Evolutionary conservation across 2,329 filamentous ascomycete genomes (phyloP).

Genomic region (Blumeria hordei): DNA sequence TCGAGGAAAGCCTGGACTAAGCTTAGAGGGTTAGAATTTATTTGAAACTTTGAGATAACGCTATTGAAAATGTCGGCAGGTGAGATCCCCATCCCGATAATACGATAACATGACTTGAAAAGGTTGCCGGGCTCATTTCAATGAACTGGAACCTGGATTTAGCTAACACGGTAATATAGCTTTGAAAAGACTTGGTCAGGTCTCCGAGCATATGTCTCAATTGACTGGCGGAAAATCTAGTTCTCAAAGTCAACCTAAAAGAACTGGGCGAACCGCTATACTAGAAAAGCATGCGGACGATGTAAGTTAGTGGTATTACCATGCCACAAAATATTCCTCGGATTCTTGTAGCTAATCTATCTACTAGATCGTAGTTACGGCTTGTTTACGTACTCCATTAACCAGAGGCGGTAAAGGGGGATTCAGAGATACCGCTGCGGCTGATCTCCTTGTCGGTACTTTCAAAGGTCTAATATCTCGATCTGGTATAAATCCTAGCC

Average conservation of each 20-base stretch:
- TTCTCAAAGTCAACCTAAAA: background rate
- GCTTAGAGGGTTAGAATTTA: too few relatives aligned
- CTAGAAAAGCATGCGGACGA: conserved; percentile 44
- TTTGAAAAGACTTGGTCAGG: conserved; percentile 20
- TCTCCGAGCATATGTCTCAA: conserved; percentile 27
- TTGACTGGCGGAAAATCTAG: conserved; percentile 21
- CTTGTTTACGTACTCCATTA: conserved; percentile 72
- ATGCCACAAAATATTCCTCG: background rate
- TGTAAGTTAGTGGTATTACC: conserved; percentile 19
- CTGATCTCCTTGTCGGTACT: conserved; percentile 65
- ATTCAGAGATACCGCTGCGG: conserved; percentile 81
- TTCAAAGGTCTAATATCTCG: conserved; percentile 62
- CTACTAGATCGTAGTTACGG: conserved; percentile 60
- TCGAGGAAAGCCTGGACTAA: too few relatives aligned
- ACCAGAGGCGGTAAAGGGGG: conserved; percentile 82
- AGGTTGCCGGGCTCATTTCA: too few relatives aligned
- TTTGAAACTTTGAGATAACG: too few relatives aligned
- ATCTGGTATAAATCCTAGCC: conserved; percentile 64
- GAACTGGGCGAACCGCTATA: conserved; percentile 16
- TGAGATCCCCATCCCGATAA: too few relatives aligned
- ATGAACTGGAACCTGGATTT: too few relatives aligned
- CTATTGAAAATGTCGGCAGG: too few relatives aligned
- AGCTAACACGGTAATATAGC: conserved; percentile 5
- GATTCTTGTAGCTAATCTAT: conserved; percentile 5
- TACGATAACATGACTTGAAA: too few relatives aligned